phyloP scores from a whole-genome alignment of 2,329 filamentous ascomycete species.

The Polytolypa hystricis region DNA sequence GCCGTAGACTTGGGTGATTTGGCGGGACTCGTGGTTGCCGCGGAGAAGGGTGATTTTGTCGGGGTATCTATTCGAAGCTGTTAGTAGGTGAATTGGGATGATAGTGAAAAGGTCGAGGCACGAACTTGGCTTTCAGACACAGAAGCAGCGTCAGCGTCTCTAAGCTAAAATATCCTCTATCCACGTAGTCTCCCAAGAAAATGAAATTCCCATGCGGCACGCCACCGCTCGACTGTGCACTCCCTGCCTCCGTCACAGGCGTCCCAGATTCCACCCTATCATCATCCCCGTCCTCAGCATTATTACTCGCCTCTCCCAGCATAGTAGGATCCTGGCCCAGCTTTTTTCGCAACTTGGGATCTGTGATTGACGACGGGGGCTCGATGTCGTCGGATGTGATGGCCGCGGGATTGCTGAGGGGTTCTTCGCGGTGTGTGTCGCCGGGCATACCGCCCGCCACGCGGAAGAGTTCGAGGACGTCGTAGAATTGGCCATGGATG shows the following conservation, averaged over 20 bases:
- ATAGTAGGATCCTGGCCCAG: conserved; percentile 46
- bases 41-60: conserved; percentile 62
- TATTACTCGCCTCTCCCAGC: conserved; percentile 9
- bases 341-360: conserved; percentile 78
- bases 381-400: conserved; percentile 90
- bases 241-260: conserved; percentile 15
- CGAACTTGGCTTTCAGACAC: conserved; percentile 60
- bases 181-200: conserved; percentile 63
- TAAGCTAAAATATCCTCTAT: conserved; percentile 62
- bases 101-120: conserved; percentile 6
- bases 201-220: conserved; percentile 57
- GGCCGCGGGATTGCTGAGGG: conserved; percentile 57
- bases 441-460: conserved; percentile 95
- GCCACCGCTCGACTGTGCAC: too few species aligned
- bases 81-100: conserved; percentile 7
- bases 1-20: conserved; percentile 68
- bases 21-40: conserved; percentile 65
- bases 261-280: conserved; percentile 18
- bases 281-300: conserved; percentile 19
- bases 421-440: conserved; percentile 51
- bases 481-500: conserved; percentile 98
- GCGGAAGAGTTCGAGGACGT: conserved; percentile 89
- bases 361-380: conserved; percentile 76
- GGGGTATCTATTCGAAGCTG: conserved; percentile 44
- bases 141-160: conserved; percentile 63